Evolutionary conservation across 768 basidiomycete species (phyloP).

Genomic region (Hebeloma cylindrosporum): DNA sequence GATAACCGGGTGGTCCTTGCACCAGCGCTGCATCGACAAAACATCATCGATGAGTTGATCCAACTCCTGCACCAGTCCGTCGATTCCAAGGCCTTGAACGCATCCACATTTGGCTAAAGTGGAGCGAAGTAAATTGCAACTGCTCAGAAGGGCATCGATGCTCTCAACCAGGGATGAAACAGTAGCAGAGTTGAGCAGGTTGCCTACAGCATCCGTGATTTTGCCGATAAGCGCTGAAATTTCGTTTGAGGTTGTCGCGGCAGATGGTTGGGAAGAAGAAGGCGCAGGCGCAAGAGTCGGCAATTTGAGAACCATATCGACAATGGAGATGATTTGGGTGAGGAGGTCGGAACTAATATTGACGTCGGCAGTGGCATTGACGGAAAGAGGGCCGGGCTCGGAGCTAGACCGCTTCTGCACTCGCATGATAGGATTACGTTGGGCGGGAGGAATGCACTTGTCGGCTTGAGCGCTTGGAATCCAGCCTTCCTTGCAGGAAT

Average conservation of each 20-base stretch:
- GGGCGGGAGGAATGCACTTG: conserved; percentile 19
- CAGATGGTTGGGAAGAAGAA: conserved; percentile 1
- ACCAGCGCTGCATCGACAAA: conserved; percentile 12
- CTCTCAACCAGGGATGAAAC: conserved; percentile 18
- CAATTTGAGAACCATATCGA: conserved; percentile 23
- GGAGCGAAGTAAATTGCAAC: conserved; percentile 17
- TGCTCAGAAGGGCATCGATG: conserved; percentile 21
- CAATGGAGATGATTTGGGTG: conserved; percentile 18
- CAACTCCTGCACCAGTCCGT: conserved; percentile 14
- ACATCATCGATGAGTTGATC: conserved; percentile 15
- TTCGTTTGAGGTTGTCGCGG: conserved; percentile 4
- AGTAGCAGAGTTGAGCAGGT: conserved; percentile 24
- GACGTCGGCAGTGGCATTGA: conserved; percentile 9
- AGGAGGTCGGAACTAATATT: conserved; percentile 19
- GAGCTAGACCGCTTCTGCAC: conserved; percentile 21
- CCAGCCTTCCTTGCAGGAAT: conserved; percentile 30
- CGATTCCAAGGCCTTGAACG: conserved; percentile 19
- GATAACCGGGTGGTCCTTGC: conserved; percentile 7
- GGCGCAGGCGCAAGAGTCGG: conserved; percentile 5
- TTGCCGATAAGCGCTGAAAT: conserved; percentile 21
- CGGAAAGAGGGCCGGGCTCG: too few relatives aligned
- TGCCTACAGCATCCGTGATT: conserved; percentile 18
- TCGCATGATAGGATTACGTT: conserved; percentile 17
- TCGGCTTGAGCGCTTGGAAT: conserved; percentile 19
- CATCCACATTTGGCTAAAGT: conserved; percentile 24